Base-by-base conservation (phyloP, 1,139 yeast genomes). In the Hemisphaericaspora subhashii region DNA sequence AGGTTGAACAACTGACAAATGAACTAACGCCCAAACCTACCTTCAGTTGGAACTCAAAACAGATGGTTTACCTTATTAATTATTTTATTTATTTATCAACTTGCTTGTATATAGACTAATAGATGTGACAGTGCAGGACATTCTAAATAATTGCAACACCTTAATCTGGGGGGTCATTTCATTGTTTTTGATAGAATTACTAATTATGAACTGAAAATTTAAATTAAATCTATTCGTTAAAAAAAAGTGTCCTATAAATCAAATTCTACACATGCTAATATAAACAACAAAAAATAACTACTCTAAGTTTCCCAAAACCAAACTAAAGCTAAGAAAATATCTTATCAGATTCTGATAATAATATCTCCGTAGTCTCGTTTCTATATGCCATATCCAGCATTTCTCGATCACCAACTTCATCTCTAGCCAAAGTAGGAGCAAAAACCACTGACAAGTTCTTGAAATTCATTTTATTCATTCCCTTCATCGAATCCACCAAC, bases 401-500 rank as follows among this genome's bases (percentile, higher is more conserved):
- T 59, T 94, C 98, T 44, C 85, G 77, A 47, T 86, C 89, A 4
- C 96, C 95, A 18, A 81, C 75, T 44, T 73, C 69, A 51, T 89
- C 96, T 44, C 97, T 72, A 0, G 89, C 86, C 37, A 92, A 67
- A 3, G 98, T 89, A 1, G 99, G 98, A 0, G 98, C 96, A 71
- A 92, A 92, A 13, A 92, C 96, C 36, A 94, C 92, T 1, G 96
- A 85, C 42, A 94, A 63, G 53, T 94, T 89, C 58, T 82, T 81
- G 48, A 77, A 68, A 23, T 79, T 86, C 99, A 92, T 92, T 58
- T 86, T 71, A 53, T 85, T 86, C 29, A 64, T 57, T 13, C 62
- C 58, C 31, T 75, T 68, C 55, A 69, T 66, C 7, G 66, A 60
- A 38, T 74, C 73, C 22, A 86, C 77, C 44, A 74, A 64, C 33